phyloP scores from a whole-genome alignment of 768 basidiomycete genomes.

The Rhodosporidiobolus sp. region DNA sequence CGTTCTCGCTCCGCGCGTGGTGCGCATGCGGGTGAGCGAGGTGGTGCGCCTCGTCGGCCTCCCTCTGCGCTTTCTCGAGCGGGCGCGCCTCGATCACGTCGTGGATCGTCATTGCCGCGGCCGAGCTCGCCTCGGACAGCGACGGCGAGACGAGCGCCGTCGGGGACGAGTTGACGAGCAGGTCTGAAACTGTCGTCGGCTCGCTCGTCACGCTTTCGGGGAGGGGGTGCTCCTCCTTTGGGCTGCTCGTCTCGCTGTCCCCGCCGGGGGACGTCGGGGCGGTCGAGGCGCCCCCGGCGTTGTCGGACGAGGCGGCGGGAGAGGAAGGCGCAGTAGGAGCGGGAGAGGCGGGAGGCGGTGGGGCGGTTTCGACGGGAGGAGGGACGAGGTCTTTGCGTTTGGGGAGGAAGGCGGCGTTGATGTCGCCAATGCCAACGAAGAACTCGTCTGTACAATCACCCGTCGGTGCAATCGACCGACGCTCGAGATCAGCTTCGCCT shows the following conservation, averaged over 20 bases:
- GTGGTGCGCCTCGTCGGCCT: constrained; percentile 71
- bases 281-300: constrained; percentile 21
- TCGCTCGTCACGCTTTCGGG: neutral
- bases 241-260: neutral
- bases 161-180: constrained; percentile 24
- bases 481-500: too few relatives aligned
- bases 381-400: constrained; percentile 55
- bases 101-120: constrained; percentile 23
- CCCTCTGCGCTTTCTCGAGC: constrained; percentile 71
- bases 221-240: neutral
- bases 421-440: constrained; percentile 96
- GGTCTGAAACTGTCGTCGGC: constrained; percentile 17
- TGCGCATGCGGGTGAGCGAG: neutral
- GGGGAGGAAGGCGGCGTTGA: constrained; percentile 90
- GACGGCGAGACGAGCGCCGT: constrained; percentile 23
- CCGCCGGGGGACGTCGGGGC: constrained; percentile 7
- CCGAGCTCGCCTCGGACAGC: constrained; percentile 23
- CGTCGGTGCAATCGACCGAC: too few relatives aligned
- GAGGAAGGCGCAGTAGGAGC: neutral
- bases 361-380: constrained; percentile 56
- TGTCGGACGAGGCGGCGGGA: neutral
- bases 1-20: neutral
- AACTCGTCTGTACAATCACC: constrained; percentile 97
- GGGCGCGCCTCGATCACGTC: constrained; percentile 52
- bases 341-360: neutral